A percentile compares a stretch with the other conserved stretches of the same genome.
These are phyloP conservation scores for Arthrobotrys musiformis DNA, from an alignment of 2,329 filamentous ascomycete species.

Conservation along the genomic window DNA sequence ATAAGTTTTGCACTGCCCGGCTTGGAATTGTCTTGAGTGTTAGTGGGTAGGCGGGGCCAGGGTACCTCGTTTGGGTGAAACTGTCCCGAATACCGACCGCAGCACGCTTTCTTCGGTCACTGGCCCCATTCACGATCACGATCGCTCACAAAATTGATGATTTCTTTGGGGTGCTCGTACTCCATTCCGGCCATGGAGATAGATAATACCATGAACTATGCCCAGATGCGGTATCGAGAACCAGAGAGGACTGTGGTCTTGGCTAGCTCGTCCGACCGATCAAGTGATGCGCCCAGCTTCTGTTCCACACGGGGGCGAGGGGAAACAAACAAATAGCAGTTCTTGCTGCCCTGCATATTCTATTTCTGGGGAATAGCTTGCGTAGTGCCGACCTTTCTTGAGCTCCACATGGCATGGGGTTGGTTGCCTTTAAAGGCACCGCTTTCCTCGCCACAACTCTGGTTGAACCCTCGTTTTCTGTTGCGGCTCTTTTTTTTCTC, in stretches of 20 bases:
- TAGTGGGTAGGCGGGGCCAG: constrained; percentile 4
- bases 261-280: constrained; percentile 1
- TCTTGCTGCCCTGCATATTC: constrained; percentile 32
- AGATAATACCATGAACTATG: constrained; percentile 1
- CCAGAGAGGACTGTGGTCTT: constrained; percentile 1
- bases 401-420: neutral
- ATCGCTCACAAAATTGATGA: neutral
- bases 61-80: constrained; percentile 49
- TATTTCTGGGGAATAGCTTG: constrained; percentile 23
- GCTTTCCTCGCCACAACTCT: constrained; percentile 21
- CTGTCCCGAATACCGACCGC: constrained; percentile 39
- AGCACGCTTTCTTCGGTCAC: constrained; percentile 27
- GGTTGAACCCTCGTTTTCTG: constrained; percentile 1
- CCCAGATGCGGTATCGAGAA: constrained; percentile 17
- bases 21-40: constrained; percentile 39
- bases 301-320: constrained; percentile 7
- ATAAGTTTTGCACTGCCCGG: constrained; percentile 43
- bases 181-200: no score
- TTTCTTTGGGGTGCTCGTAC: no score
- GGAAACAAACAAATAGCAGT: constrained; percentile 28
- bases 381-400: neutral
- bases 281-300: neutral
- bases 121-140: constrained; percentile 10
- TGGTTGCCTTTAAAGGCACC: constrained; percentile 43
- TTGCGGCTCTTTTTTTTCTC: constrained; percentile 33